These are phyloP conservation scores for Croton setiger DNA, from an alignment of 441 rosid species.

Conservation along the genomic window DNA sequence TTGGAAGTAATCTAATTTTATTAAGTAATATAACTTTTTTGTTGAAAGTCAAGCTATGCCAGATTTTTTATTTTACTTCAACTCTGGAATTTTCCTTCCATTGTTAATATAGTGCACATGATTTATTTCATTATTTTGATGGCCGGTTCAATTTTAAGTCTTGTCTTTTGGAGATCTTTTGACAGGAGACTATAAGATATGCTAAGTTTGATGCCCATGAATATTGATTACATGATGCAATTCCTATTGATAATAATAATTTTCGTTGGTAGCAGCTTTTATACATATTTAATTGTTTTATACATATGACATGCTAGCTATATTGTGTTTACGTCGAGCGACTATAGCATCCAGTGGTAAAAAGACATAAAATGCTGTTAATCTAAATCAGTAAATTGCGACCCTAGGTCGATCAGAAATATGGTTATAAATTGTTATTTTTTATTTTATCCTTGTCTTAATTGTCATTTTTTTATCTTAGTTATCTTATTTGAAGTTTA, in stretches of 20 bases:
- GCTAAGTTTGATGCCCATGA: neutral
- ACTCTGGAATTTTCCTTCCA: neutral
- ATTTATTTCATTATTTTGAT: neutral
- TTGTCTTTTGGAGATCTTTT: no score
- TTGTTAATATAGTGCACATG: neutral
- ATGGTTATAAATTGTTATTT: neutral
- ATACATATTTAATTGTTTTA: neutral
- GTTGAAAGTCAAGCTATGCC: neutral
- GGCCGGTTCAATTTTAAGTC: no score
- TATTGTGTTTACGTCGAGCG: neutral
- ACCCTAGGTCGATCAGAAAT: neutral
- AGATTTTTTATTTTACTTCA: neutral
- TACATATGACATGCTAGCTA: neutral
- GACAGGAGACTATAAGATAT: neutral
- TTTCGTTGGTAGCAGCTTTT: neutral
- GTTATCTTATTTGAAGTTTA: constrained; percentile 21
- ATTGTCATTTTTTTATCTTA: neutral
- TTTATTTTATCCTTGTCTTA: neutral
- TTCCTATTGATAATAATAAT: neutral
- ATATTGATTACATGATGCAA: no score
- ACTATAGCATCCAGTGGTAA: no score
- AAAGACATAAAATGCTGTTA: no score
- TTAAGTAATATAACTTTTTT: no score
- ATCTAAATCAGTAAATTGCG: neutral
- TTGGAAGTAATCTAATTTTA: neutral